These are phyloP conservation scores for Umbelopsis sp. DNA, from an alignment of 192 early-diverging fungal genomes.

Conservation along the genomic window DNA sequence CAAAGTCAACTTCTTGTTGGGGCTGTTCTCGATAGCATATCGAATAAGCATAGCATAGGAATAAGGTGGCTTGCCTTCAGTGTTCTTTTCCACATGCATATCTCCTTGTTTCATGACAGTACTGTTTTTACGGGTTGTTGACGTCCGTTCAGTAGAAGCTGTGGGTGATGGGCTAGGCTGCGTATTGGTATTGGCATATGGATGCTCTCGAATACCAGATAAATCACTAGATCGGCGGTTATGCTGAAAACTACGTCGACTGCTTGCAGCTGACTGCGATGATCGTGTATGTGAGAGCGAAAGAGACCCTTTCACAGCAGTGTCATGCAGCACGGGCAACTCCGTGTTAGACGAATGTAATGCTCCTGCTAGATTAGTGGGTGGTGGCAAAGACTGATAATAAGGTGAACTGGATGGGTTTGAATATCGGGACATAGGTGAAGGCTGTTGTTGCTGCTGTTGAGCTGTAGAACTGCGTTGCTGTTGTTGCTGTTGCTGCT, in stretches of 20 bases:
- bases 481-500: background rate
- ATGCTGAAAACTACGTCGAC: conserved; percentile 12
- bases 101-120: conserved; percentile 12
- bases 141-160: background rate
- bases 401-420: background rate
- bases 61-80: conserved; percentile 66
- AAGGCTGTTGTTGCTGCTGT: conserved; percentile 4
- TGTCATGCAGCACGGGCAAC: conserved; percentile 3
- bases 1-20: conserved; percentile 69
- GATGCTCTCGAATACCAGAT: conserved; percentile 9
- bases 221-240: conserved; percentile 2
- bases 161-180: conserved; percentile 7
- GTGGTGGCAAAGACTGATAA: background rate
- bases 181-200: conserved; percentile 2
- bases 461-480: background rate
- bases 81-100: conserved; percentile 32
- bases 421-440: conserved; percentile 4
- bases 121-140: conserved; percentile 5
- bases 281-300: conserved; percentile 1
- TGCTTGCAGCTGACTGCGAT: background rate
- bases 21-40: conserved; percentile 70
- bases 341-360: background rate
- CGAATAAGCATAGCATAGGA: conserved; percentile 80
- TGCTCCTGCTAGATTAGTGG: background rate
- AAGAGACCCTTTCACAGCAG: conserved; percentile 6